Evolutionary conservation across 352 stramenopile genomes (phyloP).

Genomic region (Thalassiosira allenii): DNA sequence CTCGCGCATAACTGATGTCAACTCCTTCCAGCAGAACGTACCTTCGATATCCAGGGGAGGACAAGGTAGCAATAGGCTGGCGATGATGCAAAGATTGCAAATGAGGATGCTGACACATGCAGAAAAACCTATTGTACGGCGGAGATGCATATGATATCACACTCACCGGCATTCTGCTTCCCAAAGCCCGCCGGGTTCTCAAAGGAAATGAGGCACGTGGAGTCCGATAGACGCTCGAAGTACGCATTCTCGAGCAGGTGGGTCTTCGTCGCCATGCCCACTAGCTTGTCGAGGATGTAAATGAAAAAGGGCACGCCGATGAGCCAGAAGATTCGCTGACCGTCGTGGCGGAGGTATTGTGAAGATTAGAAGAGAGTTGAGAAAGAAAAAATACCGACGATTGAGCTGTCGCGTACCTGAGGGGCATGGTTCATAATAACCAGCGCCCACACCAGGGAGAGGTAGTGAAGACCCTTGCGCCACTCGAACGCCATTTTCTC

Average conservation of each 20-base stretch:
- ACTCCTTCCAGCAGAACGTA: too few species aligned
- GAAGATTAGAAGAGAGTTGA: too few species aligned
- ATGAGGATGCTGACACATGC: too few species aligned
- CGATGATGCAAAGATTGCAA: too few species aligned
- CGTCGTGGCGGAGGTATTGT: too few species aligned
- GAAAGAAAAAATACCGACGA: too few species aligned
- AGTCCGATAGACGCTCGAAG: slow-evolving; percentile 52
- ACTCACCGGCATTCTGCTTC: slow-evolving; percentile 46
- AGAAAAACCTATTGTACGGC: too few species aligned
- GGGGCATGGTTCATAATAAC: slow-evolving; percentile 57
- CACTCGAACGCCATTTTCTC: slow-evolving; percentile 54
- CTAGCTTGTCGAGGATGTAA: slow-evolving; percentile 42
- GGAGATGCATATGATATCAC: too few species aligned
- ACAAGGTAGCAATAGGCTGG: slow-evolving; percentile 62
- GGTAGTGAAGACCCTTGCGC: slow-evolving; percentile 59
- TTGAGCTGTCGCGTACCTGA: too few species aligned
- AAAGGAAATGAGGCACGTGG: slow-evolving; percentile 51
- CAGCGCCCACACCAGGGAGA: slow-evolving; percentile 45
- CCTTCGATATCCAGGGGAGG: slow-evolving; percentile 56
- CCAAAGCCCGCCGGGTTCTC: slow-evolving; percentile 58
- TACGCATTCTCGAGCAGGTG: slow-evolving; percentile 54
- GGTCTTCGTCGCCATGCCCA: slow-evolving; percentile 37
- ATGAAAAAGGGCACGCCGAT: slow-evolving; percentile 50
- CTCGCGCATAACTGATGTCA: too few species aligned
- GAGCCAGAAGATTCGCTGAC: slow-evolving; percentile 59